Base-by-base conservation (phyloP, 176 grass and related monocot genomes). In the Phoenix dactylifera region DNA sequence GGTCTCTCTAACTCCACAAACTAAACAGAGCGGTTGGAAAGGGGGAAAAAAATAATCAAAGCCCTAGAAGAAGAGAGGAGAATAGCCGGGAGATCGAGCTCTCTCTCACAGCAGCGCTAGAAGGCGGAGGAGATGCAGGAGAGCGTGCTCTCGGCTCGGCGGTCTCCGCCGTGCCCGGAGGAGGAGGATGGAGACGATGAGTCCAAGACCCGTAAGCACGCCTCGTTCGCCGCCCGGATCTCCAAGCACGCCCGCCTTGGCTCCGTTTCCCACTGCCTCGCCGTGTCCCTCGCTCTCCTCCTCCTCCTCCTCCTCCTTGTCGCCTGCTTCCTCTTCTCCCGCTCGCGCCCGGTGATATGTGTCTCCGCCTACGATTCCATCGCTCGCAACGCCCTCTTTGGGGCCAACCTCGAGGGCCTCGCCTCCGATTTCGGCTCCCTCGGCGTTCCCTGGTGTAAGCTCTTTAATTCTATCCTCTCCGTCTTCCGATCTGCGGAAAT, bases 391-490 rank as follows among this genome's bases (percentile, higher is more conserved):
- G 75, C 69, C 4, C 60, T 65, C 69, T 72, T 76, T 25, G 22
- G 24, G 3, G 59, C 22, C 10, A 25, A 60, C 29, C 66, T 82
- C 29, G 79, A 82, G 55, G 73, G 79, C n/a, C 70, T 82, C 22
- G 84, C 92, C 62, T 83, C 87, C 26, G 92, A 97, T 52, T 97
- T 97, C 19, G 92, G 87, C 9, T 80, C 78, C 59, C 84, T 97
- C 76, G 92, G 92, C 52, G 92, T 91, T 23, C 92, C 92, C 18
- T 85, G 78, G 87, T 97, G 92, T 95, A 95, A 79, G 89, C 68
- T n/a, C 59, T 25, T 16, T 58, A 10, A 44, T 14, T 52, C 18
- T 14, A 16, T 28, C 6, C 49, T 48, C 10, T 72, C 50, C 22
- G 26, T 3, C 14, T 3, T 14, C 10, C 6, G 7, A 44, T 44